These are phyloP conservation scores for Coleophoma crateriformis DNA, from an alignment of 2,329 filamentous ascomycete genomes.

Conservation along the genomic window DNA sequence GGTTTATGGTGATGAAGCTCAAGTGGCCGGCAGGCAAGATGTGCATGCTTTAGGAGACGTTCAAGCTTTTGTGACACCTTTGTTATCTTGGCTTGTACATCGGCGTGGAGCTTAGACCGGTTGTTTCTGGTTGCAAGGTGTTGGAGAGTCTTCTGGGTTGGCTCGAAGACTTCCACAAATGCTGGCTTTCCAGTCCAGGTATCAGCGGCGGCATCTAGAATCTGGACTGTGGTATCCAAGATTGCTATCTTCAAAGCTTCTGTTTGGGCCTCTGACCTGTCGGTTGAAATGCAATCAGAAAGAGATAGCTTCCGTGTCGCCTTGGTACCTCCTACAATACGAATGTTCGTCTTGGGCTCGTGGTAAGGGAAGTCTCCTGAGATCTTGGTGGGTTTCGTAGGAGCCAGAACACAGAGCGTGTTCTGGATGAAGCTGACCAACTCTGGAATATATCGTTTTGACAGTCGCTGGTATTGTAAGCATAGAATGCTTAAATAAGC, in stretches of 20 bases:
- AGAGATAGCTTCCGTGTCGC: constrained; percentile 50
- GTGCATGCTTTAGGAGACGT: constrained; percentile 54
- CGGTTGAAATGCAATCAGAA: constrained; percentile 43
- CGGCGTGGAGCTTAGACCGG: constrained; percentile 37
- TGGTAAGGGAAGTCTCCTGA: constrained; percentile 58
- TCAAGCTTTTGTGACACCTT: constrained; percentile 35
- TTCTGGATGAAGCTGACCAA: constrained; percentile 76
- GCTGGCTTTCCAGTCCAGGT: constrained; percentile 69
- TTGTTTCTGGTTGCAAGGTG: constrained; percentile 53
- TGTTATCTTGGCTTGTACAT: constrained; percentile 10
- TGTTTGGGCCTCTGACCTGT: constrained; percentile 17
- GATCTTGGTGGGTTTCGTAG: constrained; percentile 38
- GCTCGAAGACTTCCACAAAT: constrained; percentile 74
- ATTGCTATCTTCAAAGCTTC: constrained; percentile 49
- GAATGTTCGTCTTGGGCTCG: constrained; percentile 43
- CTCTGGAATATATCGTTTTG: constrained; percentile 87
- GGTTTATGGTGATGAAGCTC: constrained; percentile 86
- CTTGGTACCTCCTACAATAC: constrained; percentile 39
- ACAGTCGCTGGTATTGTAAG: constrained; percentile 75
- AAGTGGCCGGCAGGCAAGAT: constrained; percentile 67
- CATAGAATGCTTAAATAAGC: constrained; percentile 74
- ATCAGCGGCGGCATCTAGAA: constrained; percentile 64
- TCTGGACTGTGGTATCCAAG: constrained; percentile 54
- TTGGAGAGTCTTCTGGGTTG: constrained; percentile 50
- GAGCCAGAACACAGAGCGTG: constrained; percentile 63